Conservation (phyloP, 306 rosid genomes). For the Psophocarpus tetragonolobus region DNA sequence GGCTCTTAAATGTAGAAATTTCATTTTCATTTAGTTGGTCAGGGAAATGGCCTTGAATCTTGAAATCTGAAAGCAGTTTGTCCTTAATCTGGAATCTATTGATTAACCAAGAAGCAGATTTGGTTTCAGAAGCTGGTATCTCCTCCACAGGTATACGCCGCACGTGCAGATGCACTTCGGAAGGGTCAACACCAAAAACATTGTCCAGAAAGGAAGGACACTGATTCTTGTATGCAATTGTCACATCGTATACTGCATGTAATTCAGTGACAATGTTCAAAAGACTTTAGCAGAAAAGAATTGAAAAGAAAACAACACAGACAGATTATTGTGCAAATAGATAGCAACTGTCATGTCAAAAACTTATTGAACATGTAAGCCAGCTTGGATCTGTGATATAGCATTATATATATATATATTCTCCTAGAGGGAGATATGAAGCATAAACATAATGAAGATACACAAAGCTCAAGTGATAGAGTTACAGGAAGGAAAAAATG, state of each 20-base stretch:
- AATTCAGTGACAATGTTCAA: constrained; percentile 13
- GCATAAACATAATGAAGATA: not conserved
- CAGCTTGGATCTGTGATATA: not conserved
- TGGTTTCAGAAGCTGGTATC: constrained; percentile 60
- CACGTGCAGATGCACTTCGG: constrained; percentile 89
- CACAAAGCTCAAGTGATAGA: not conserved
- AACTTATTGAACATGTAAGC: constrained; percentile 3
- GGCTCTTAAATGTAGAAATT: constrained; percentile 63
- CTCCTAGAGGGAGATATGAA: not conserved
- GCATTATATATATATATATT: not conserved
- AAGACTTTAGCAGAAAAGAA: constrained; percentile 1
- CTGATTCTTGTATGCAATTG: constrained; percentile 75
- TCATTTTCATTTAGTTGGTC: constrained; percentile 47
- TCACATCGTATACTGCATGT: constrained; percentile 80
- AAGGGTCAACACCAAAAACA: constrained; percentile 86
- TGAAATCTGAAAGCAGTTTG: constrained; percentile 61
- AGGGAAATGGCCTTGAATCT: constrained; percentile 69
- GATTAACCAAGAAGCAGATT: constrained; percentile 74
- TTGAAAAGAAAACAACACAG: not conserved
- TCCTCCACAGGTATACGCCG: constrained; percentile 61
- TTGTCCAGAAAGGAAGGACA: constrained; percentile 90
- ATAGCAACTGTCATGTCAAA: not conserved
- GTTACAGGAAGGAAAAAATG: not conserved
- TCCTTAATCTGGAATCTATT: constrained; percentile 55
- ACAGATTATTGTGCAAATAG: not conserved